Percentiles rank a stretch among this genome's conserved stretches.
Evolutionary conservation across 2,329 filamentous ascomycete species (phyloP).

Genomic region (Boeremia lycopersici): DNA sequence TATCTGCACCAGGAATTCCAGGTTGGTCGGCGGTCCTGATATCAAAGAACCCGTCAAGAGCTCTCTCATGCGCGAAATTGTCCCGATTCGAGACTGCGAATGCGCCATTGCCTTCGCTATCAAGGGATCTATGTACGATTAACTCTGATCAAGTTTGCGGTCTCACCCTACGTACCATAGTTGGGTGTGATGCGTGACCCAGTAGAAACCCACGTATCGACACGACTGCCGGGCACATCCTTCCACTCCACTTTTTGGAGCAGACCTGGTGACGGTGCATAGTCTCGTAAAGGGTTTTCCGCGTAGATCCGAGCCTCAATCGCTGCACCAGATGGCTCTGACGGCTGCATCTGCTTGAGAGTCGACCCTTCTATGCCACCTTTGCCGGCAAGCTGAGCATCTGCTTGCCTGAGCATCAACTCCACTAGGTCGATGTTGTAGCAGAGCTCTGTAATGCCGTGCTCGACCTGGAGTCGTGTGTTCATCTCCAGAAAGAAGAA

Average conservation of each 20-base stretch:
- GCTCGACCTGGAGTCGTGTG: conserved; percentile 63
- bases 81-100: conserved; percentile 47
- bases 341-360: conserved; percentile 52
- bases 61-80: conserved; percentile 53
- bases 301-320: conserved; percentile 63
- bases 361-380: conserved; percentile 52
- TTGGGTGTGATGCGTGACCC: conserved; percentile 63
- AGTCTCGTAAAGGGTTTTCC: conserved; percentile 64
- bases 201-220: conserved; percentile 69
- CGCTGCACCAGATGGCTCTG: conserved; percentile 53
- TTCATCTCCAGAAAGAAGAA: conserved; percentile 74
- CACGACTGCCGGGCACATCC: conserved; percentile 54
- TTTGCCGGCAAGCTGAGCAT: conserved; percentile 55
- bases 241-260: conserved; percentile 64
- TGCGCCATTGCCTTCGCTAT: conserved; percentile 66
- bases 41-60: conserved; percentile 55
- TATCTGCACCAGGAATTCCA: conserved; percentile 61
- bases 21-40: conserved; percentile 62
- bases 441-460: conserved; percentile 63
- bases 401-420: conserved; percentile 62
- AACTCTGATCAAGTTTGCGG: background rate
- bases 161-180: conserved; percentile 52
- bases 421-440: conserved; percentile 61
- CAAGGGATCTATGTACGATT: conserved; percentile 53
- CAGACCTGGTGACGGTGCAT: conserved; percentile 63